phyloP scores from a whole-genome alignment of 352 stramenopile genomes.

The Thraustochytrium sp. region DNA sequence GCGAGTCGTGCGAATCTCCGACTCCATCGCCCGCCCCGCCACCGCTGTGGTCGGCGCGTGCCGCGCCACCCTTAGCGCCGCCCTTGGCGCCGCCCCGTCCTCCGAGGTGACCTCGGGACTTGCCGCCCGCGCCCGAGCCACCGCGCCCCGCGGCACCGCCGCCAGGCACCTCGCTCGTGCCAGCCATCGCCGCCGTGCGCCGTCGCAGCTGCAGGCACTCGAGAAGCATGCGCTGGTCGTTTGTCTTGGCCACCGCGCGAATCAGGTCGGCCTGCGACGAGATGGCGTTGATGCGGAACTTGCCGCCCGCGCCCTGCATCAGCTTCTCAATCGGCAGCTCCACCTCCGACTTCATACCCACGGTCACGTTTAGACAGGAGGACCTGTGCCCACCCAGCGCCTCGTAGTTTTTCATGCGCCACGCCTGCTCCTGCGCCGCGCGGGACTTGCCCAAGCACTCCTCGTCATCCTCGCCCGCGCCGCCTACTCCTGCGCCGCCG shows the following conservation, averaged over 20 bases:
- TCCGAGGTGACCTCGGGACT: too few relatives aligned
- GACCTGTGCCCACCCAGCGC: slow-evolving; percentile 10
- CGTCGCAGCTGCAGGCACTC: background rate
- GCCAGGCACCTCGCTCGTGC: too few relatives aligned
- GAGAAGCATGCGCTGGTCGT: slow-evolving; percentile 21
- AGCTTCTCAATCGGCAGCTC: slow-evolving; percentile 17
- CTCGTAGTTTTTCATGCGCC: background rate
- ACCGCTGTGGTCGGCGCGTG: background rate
- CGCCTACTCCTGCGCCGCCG: background rate
- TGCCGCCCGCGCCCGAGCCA: too few relatives aligned
- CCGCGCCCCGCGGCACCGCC: too few relatives aligned
- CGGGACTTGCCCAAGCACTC: background rate
- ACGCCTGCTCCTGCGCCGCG: background rate
- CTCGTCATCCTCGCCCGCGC: background rate
- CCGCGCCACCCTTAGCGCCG: too few relatives aligned
- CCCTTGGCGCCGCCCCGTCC: too few relatives aligned
- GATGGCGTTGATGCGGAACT: slow-evolving; percentile 29
- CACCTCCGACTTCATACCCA: slow-evolving; percentile 35
- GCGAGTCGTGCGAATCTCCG: background rate
- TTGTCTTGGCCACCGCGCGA: slow-evolving; percentile 27
- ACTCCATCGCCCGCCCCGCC: background rate
- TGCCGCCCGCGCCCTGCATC: slow-evolving; percentile 25
- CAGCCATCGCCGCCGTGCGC: background rate
- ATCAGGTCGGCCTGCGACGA: slow-evolving; percentile 24
- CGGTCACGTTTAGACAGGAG: slow-evolving; percentile 1